Base-by-base conservation (phyloP, 768 basidiomycete species). In the Antrodiella citrinella region DNA sequence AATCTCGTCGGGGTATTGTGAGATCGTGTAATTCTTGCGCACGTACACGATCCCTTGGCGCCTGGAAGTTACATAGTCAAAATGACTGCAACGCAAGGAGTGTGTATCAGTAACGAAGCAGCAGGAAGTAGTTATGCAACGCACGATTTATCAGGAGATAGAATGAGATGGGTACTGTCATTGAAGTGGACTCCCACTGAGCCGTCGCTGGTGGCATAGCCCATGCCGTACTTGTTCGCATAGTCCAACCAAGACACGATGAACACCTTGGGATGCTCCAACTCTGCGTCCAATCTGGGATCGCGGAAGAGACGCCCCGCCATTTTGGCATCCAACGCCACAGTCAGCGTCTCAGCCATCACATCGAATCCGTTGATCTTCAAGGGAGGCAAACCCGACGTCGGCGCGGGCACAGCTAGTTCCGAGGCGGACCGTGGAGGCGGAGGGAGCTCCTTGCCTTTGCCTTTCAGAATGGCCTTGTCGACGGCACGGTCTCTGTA, bases 181-280 rank as follows among this genome's bases (percentile, higher is more conserved):
- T 97, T 98, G 71, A 96, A 99, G 67, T 97, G 84, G 19, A 97
- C 91, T 3, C 92, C 91, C 43, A 97, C 84, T 19, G 88, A 87
- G 2, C 95, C 93, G 61, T 99, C 93, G 18, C 92, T 95, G 61
- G 98, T 72, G 3, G 92, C 91, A 65, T 96, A 98, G 1, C 95
- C 96, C 90, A 97, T 98, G n/a, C 95, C 96, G 67, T 97, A 99
- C 73, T 97, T 97, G 68, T 93, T 91, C 65, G 91, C 95, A 63
- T 98, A 98, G 66, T 98, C 96, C 39, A 98, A 87, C 96, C 96
- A 98, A n/a, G 89, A 90, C 2, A 88, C 90, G 55, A 99, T 92
- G 68, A 97, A 98, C 42, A 95, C 86, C 47, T 76, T 76, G 51
- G 91, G 87, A 15, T 81, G 75, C 0, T 74, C 75, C 2, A 90